Base-by-base conservation (phyloP, 2,329 filamentous ascomycete genomes). In the Aureobasidium vineae region DNA sequence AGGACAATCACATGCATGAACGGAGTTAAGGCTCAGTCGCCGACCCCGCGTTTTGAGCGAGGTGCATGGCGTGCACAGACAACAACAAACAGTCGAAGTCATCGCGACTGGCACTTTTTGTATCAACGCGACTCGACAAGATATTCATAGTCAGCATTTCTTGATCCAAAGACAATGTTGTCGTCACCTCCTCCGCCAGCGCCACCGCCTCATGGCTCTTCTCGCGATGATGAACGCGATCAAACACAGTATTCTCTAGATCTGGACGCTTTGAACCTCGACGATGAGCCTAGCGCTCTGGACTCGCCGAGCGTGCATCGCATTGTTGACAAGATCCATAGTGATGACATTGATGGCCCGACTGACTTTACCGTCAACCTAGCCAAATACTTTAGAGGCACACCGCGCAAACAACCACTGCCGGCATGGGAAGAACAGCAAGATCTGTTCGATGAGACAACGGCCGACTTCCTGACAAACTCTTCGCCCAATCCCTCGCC, bases 341-440 rank as follows among this genome's bases (percentile, higher is more conserved):
- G 74, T 61, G 75, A 76, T 64, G 75, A 77, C 53, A 77, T 77
- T 49, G 76, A 77, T 52, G 76, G 75, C 8, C 76, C 76, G 1
- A 75, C 72, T 66, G 75, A 77, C 69, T 77, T 77, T 52, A 77
- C 76, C 8, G 69, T 74, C 45, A 75, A 77, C 69, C 73, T 77
- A 71, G 73, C 71, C 33, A 70, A 71, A 64, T 77, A 72, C 71
- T 75, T 76, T 70, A 66, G 67, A 31, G 54, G 43, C 4, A 54
- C 53, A 7, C 38, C 52, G 4, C 33, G 33, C n/a, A 66, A 53
- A 23, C 54, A 45, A 57, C 66, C 23, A 41, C 43, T 61, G 31
- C 66, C 66, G 11, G 28, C 7, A 26, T 40, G 49, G 61, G 47
- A 64, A 19, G 63, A 50, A n/a, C 41, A 64, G 59, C n/a, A 56